Conservation (phyloP, 768 basidiomycete species). For the Lactifluus subvellereus region DNA sequence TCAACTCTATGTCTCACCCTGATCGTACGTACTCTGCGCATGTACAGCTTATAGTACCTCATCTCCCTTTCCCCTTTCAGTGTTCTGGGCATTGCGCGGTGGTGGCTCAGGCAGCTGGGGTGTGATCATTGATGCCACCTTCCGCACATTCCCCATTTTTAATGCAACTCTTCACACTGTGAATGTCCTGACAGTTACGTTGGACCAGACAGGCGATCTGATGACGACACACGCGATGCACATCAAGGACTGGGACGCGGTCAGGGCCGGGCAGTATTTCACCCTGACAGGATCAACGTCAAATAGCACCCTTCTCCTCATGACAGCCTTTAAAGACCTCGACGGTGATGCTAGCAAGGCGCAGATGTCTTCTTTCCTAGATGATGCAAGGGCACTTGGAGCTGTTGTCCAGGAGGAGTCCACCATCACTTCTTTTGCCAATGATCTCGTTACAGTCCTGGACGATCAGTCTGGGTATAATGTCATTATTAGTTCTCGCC, state of each 20-base stretch:
- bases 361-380: constrained; percentile 16
- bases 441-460: constrained; percentile 7
- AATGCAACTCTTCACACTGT: constrained; percentile 21
- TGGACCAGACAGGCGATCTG: constrained; percentile 35
- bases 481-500: constrained; percentile 18
- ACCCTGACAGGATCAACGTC: constrained; percentile 27
- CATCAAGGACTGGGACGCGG: background rate
- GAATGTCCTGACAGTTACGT: constrained; percentile 30
- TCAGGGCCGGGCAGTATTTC: constrained; percentile 25
- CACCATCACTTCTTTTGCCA: constrained; percentile 7
- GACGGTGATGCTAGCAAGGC: constrained; percentile 17
- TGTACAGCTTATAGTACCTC: background rate
- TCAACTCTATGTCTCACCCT: constrained; percentile 3
- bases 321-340: constrained; percentile 26
- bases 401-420: constrained; percentile 16
- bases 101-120: too few relatives aligned
- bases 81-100: constrained; percentile 20
- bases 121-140: too few relatives aligned
- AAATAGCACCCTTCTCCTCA: constrained; percentile 12
- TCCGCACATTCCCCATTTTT: too few relatives aligned
- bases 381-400: constrained; percentile 19
- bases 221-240: constrained; percentile 26
- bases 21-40: constrained; percentile 4
- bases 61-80: constrained; percentile 6
- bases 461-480: constrained; percentile 17